phyloP scores from a whole-genome alignment of 768 basidiomycete genomes.

The Lactarius sp. region DNA sequence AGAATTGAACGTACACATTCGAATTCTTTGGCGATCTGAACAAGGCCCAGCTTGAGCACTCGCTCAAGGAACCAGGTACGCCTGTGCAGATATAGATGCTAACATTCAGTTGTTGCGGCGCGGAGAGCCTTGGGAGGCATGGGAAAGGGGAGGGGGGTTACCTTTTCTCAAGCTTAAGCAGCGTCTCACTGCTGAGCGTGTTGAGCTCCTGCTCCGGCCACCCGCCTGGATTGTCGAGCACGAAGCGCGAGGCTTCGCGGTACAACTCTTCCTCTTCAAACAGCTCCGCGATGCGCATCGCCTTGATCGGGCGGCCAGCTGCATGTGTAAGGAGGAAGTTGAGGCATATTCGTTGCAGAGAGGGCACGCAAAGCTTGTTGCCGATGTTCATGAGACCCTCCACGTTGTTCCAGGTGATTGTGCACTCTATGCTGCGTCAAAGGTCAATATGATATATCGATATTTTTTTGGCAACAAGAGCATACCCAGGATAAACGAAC shows the following conservation, averaged over 20 bases:
- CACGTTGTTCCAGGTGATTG: constrained; percentile 94
- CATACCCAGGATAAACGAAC: constrained; percentile 90
- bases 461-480: constrained; percentile 3
- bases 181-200: constrained; percentile 75
- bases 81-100: constrained; percentile 35
- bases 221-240: constrained; percentile 87
- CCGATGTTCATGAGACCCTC: constrained; percentile 88
- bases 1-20: constrained; percentile 64
- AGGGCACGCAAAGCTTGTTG: constrained; percentile 79
- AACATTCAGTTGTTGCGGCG: not conserved
- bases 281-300: constrained; percentile 86
- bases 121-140: not conserved
- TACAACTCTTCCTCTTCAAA: constrained; percentile 89
- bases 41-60: constrained; percentile 84
- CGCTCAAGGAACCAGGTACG: constrained; percentile 95
- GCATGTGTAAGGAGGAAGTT: constrained; percentile 89
- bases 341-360: constrained; percentile 76
- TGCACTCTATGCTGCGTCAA: constrained; percentile 67
- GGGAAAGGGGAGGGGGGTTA: constrained; percentile 28
- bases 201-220: constrained; percentile 77
- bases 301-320: constrained; percentile 88
- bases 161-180: constrained; percentile 88
- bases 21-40: constrained; percentile 88
- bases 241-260: constrained; percentile 85
- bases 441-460: not conserved